Evolutionary conservation across 1,284 basidiomycete species (phyloP), one percentile per base, ranked within the genome.

Genomic region (Marasmius tenuissimus): DNA sequence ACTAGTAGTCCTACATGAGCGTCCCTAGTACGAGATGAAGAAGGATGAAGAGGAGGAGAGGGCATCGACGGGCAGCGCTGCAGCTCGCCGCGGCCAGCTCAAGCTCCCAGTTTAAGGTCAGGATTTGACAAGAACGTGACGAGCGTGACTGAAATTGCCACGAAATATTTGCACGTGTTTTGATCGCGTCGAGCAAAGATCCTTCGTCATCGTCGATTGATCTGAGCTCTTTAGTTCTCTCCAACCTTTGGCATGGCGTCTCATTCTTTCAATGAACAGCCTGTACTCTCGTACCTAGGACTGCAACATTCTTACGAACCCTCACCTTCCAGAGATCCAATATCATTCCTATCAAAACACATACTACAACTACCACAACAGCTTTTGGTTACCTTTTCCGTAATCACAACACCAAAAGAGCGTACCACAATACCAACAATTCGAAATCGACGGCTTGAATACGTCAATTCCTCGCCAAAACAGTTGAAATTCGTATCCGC

Each of bases 401-500:
- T 72, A n/a, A 73, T 83, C 55, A 88, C 85, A 47, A 86, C 82
- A 2, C 87, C 91, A 3, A 90, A 83, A 63, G 79, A 91, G 63
- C 83, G 92, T 58, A 85, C 87, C 8, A 72, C 71, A 10, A 78
- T 93, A 57, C 74, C 86, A 27, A 70, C 75, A 16, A 87, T 93
- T 59, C 82, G 91, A 34, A 93, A 93, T 70, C 78, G 91, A 53
- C 80, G 92, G 7, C 76, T 89, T 34, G 82, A 81, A 66, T 91
- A 86, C 72, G 76, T 78, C 34, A 76, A 77, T 42, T 80, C 80
- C 4, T 74, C 77, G 53, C 88, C 90, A 22, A 70, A 74, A 1
- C 82, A 87, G 61, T 75, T 93, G 2, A 72, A 71, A 2, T 84
- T 87, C 67, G 71, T 72, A 1, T 67, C 72, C 27, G 90, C 87